phyloP scores from a whole-genome alignment of 2,329 filamentous ascomycete species.

The Tympanopsis confertula region DNA sequence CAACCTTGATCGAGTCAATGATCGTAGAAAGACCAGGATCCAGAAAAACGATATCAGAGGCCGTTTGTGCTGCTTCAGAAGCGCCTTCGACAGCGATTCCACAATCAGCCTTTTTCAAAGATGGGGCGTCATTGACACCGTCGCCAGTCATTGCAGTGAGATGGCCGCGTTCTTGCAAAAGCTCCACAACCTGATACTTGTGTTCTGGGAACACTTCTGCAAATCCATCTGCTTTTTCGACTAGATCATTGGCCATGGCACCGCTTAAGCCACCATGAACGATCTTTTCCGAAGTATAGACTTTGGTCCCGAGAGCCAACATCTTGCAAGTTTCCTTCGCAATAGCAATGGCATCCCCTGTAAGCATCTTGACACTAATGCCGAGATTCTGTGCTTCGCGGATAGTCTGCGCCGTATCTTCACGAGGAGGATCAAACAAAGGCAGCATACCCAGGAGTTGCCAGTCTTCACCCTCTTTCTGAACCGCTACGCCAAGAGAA shows the following conservation, averaged over 20 bases:
- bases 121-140: conserved; percentile 65
- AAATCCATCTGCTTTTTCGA: conserved; percentile 64
- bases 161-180: conserved; percentile 63
- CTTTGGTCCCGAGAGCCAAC: conserved; percentile 68
- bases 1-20: conserved; percentile 62
- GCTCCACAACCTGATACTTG: conserved; percentile 68
- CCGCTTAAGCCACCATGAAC: conserved; percentile 66
- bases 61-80: conserved; percentile 61
- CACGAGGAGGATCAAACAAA: conserved; percentile 71
- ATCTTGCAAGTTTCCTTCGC: conserved; percentile 77
- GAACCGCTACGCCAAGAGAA: conserved; percentile 67
- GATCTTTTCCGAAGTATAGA: conserved; percentile 70
- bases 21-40: conserved; percentile 62
- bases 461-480: conserved; percentile 67
- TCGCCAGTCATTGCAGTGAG: conserved; percentile 69
- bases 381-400: conserved; percentile 65
- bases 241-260: conserved; percentile 63
- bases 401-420: conserved; percentile 69
- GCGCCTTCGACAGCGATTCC: conserved; percentile 65
- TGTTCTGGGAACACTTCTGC: conserved; percentile 66
- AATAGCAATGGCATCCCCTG: conserved; percentile 69
- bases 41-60: conserved; percentile 65
- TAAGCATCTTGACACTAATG: conserved; percentile 72
- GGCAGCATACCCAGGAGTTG: conserved; percentile 65
- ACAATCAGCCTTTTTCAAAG: conserved; percentile 64